Conservation (phyloP, 208 protist genomes). For the Leishmania braziliensis region DNA sequence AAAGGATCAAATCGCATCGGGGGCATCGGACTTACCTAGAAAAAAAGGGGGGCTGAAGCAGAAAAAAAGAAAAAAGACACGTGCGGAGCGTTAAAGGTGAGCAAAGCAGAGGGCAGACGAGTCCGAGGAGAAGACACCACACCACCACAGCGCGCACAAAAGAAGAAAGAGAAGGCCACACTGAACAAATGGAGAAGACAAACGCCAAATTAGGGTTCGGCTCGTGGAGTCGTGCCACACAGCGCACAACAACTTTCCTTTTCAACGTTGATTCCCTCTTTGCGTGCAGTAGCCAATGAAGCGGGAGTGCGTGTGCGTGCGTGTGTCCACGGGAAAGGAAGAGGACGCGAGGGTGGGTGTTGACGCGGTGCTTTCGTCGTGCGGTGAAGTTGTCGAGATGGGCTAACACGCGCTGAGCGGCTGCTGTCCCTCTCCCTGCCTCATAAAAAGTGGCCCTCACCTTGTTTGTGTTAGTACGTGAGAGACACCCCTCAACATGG, state of each 20-base stretch:
- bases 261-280: too few relatives aligned
- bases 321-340: background rate
- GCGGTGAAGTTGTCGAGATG: background rate
- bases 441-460: background rate
- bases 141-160: background rate
- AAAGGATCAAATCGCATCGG: background rate
- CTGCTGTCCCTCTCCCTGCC: background rate
- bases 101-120: constrained; percentile 2
- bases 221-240: too few relatives aligned
- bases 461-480: background rate
- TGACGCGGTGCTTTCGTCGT: background rate
- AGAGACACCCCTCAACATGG: background rate
- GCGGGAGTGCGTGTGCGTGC: too few relatives aligned
- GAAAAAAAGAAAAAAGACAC: too few relatives aligned
- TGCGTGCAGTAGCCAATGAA: too few relatives aligned
- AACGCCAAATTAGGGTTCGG: background rate
- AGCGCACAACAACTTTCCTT: too few relatives aligned
- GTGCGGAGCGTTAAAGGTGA: background rate
- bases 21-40: too few relatives aligned
- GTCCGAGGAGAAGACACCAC: background rate
- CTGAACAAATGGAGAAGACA: background rate
- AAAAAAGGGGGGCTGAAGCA: too few relatives aligned
- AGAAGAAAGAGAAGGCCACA: background rate
- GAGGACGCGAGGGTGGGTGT: background rate
- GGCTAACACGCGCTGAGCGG: background rate